Evolutionary conservation across 495 filamentous ascomycete genomes (phyloP).

Genomic region (Choiromyces venosus): DNA sequence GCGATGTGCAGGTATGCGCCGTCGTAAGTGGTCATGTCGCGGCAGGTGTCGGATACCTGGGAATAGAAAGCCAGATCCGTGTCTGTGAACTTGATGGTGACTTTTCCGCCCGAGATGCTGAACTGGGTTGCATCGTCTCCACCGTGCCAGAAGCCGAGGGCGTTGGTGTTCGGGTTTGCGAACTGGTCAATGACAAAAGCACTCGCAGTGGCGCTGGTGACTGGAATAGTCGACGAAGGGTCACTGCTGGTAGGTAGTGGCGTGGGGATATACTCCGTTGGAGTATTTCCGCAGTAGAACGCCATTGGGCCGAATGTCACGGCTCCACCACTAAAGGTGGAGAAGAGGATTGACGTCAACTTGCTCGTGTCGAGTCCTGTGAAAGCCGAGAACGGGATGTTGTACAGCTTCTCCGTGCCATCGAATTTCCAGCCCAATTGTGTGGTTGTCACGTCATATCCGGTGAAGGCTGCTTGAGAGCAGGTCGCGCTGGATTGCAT

Average conservation of each 20-base stretch:
- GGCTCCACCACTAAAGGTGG: conserved; percentile 45
- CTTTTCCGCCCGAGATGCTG: conserved; percentile 48
- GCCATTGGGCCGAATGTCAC: conserved; percentile 55
- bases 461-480: conserved; percentile 42
- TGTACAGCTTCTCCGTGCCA: conserved; percentile 57
- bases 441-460: conserved; percentile 44
- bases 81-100: conserved; percentile 60
- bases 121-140: conserved; percentile 56
- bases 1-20: conserved; percentile 63
- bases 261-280: conserved; percentile 50
- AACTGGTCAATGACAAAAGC: conserved; percentile 66
- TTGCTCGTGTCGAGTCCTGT: conserved; percentile 51
- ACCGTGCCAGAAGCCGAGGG: conserved; percentile 67
- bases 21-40: conserved; percentile 55
- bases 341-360: conserved; percentile 51
- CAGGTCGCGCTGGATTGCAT: conserved; percentile 50
- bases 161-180: conserved; percentile 52
- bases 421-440: conserved; percentile 59
- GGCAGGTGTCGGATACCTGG: conserved; percentile 57
- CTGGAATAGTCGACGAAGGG: conserved; percentile 49
- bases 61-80: conserved; percentile 66
- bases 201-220: conserved; percentile 49
- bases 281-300: conserved; percentile 55
- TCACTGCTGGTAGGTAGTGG: conserved; percentile 43
- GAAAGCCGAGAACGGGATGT: conserved; percentile 54